Base-by-base conservation (phyloP, 2,329 filamentous ascomycete species). In the Colletotrichum caudatum region DNA sequence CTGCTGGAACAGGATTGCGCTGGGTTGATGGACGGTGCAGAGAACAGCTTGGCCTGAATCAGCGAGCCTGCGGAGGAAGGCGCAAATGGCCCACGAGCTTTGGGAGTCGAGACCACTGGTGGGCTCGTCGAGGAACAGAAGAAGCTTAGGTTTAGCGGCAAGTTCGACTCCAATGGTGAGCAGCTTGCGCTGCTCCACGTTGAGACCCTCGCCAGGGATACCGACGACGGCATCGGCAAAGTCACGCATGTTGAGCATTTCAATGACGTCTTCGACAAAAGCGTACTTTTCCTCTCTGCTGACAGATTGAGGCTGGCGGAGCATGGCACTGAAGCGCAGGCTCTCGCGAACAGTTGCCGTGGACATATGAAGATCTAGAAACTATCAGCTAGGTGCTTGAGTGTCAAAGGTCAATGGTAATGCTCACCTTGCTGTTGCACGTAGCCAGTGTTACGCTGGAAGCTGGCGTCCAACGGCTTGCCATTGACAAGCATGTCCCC, bases 401-500 rank as follows among this genome's bases (percentile, higher is more conserved):
- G 18, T 12, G 26, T 9, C 39, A 1, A 5, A 18, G 6, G 1
- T 23, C 9, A 4, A 33, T n/a, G 11, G 4, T 1, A 29, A 35
- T 68, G 29, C 69, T 56, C 18, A 83, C 83, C 90, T 78, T 92
- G 89, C 69, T 92, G 90, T 74, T 92, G 90, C 0, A 91, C 90
- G 74, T 92, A 92, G 0, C 90, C 90, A 0, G 89, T 91, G 77
- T 90, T 90, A 8, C 90, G 84, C 71, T 91, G 89, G 74, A 92
- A 92, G 59, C 85, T 87, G 7, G 81, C 80, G 73, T 89, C 87
- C 0, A 87, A 82, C 0, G 85, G 83, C 67, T 82, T 86, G 5
- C 90, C 90, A 73, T 91, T 89, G 14, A 92, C 89, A 16, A 92
- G 80, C 87, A 92, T 91, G 64, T 91, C 87, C 6, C 90, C 90